These are phyloP conservation scores for Trichoderma sp. DNA, from an alignment of 2,329 filamentous ascomycete genomes.

Conservation along the genomic window DNA sequence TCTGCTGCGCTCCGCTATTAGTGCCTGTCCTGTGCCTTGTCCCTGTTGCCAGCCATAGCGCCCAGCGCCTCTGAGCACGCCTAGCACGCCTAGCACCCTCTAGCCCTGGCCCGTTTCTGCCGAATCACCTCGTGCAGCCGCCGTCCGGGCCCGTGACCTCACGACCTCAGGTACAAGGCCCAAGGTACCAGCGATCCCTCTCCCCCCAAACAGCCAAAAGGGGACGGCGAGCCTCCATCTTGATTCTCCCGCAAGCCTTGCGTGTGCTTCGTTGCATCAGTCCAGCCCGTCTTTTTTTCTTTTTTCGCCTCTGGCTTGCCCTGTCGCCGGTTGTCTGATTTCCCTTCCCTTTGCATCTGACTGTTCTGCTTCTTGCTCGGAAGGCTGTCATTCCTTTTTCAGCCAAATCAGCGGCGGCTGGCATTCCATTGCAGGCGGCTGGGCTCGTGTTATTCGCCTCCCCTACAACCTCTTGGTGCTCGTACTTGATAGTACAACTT, in stretches of 20 bases:
- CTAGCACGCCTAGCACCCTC: background rate
- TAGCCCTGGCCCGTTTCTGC: constrained; percentile 16
- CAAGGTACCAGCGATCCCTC: constrained; percentile 21
- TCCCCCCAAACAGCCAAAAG: constrained; percentile 22
- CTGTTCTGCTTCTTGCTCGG: constrained; percentile 12
- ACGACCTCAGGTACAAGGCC: constrained; percentile 32
- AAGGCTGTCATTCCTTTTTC: constrained; percentile 27
- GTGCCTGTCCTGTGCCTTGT: constrained; percentile 7
- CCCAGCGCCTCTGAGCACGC: background rate
- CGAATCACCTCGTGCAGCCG: constrained; percentile 32
- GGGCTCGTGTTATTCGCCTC: constrained; percentile 13
- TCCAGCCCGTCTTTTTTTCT: constrained; percentile 6
- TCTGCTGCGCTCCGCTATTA: background rate
- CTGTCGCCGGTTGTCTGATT: constrained; percentile 25
- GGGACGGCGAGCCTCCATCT: constrained; percentile 25
- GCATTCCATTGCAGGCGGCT: constrained; percentile 20
- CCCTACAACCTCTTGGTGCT: background rate
- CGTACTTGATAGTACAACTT: background rate
- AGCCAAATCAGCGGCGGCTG: constrained; percentile 15
- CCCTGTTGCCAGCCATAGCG: constrained; percentile 8
- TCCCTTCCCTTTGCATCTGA: constrained; percentile 18
- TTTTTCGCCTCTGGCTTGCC: constrained; percentile 15
- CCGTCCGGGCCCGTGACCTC: constrained; percentile 36
- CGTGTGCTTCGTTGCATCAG: constrained; percentile 28
- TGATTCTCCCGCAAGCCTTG: constrained; percentile 20